These are phyloP conservation scores for Xylariaceae sp. DNA, from an alignment of 2,329 filamentous ascomycete species.

Conservation along the genomic window DNA sequence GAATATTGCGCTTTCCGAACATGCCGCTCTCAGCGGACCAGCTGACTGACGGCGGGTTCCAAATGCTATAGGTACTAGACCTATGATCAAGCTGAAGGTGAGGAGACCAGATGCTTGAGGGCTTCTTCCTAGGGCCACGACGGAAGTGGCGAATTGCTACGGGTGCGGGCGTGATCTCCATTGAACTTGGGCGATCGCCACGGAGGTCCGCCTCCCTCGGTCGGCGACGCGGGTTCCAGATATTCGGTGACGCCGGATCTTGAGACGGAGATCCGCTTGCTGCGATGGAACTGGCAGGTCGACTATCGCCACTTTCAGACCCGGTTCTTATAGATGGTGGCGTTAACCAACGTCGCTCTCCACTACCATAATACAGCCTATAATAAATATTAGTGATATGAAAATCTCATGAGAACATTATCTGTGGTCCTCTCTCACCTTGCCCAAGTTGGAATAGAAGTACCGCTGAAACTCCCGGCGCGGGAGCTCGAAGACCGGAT, in stretches of 20 bases:
- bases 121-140: conserved; percentile 47
- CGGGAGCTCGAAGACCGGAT: conserved; percentile 57
- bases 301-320: conserved; percentile 52
- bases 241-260: conserved; percentile 47
- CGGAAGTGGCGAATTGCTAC: conserved; percentile 35
- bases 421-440: conserved; percentile 40
- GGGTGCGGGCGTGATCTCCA: conserved; percentile 44
- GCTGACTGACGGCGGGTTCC: conserved; percentile 73
- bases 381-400: conserved; percentile 28
- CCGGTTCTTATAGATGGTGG: conserved; percentile 50
- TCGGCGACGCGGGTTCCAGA: conserved; percentile 37
- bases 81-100: conserved; percentile 69
- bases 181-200: conserved; percentile 41
- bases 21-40: conserved; percentile 63
- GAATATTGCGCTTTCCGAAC: conserved; percentile 70
- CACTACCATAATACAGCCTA: conserved; percentile 71
- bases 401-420: background rate
- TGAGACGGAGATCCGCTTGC: conserved; percentile 53
- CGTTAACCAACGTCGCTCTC: conserved; percentile 58
- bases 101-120: conserved; percentile 71
- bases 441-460: conserved; percentile 58
- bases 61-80: conserved; percentile 62
- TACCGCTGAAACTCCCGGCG: conserved; percentile 48
- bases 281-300: conserved; percentile 46
- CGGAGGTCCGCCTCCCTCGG: conserved; percentile 35